Conservation (phyloP, 176 grass and related monocot species). For the Hyparrhenia diplandra region DNA sequence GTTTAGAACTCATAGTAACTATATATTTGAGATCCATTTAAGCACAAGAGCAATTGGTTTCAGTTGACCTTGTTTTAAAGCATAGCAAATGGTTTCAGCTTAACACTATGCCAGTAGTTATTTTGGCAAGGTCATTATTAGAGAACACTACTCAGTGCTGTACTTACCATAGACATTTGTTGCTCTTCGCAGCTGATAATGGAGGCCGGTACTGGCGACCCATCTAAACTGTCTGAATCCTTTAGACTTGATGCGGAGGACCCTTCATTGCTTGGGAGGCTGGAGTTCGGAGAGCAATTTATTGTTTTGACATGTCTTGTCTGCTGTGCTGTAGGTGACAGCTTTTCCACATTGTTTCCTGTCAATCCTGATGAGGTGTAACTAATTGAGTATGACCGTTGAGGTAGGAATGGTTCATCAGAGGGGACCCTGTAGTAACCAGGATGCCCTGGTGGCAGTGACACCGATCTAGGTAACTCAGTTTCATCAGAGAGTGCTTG, state of each 20-base stretch:
- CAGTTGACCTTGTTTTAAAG: not conserved
- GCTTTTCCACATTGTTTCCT: constrained; percentile 14
- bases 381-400: constrained; percentile 34
- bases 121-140: not conserved
- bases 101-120: not conserved
- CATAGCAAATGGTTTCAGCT: not conserved
- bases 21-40: not conserved
- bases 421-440: constrained; percentile 5
- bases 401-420: constrained; percentile 6
- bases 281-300: constrained; percentile 23
- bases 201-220: constrained; percentile 25
- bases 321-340: not conserved
- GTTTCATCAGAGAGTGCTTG: constrained; percentile 25
- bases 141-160: not conserved
- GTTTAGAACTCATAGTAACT: not conserved
- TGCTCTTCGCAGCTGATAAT: not conserved
- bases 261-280: constrained; percentile 12
- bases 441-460: constrained; percentile 33
- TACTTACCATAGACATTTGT: constrained; percentile 37
- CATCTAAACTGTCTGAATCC: constrained; percentile 29
- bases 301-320: constrained; percentile 2
- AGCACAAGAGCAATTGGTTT: not conserved
- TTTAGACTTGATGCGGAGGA: constrained; percentile 4
- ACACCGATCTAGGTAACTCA: constrained; percentile 29
- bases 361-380: not conserved